A percentile compares a stretch with the other conserved stretches of the same genome.
These are phyloP conservation scores for Bassia scoparia DNA, from an alignment of 148 eudicot genomes.

Conservation along the genomic window DNA sequence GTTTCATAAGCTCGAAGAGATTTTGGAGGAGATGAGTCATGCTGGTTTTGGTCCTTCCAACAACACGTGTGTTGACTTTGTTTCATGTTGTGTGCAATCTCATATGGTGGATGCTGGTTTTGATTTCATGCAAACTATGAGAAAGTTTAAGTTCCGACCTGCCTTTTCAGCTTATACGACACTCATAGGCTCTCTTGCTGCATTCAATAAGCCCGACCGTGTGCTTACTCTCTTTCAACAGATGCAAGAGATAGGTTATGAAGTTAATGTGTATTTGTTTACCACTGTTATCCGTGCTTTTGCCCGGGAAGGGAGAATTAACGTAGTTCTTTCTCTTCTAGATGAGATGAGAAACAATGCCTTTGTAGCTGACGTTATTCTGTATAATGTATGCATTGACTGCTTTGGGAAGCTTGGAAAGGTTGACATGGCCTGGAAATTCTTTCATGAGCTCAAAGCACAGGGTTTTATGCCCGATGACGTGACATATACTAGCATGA, in stretches of 20 bases:
- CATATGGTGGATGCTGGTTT: slow-evolving; percentile 55
- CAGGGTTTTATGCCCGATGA: slow-evolving; percentile 83
- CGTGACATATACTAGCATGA: slow-evolving; percentile 90
- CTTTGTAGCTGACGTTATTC: slow-evolving; percentile 71
- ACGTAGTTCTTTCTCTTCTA: slow-evolving; percentile 78
- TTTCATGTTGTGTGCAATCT: slow-evolving; percentile 51
- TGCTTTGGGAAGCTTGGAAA: slow-evolving; percentile 93
- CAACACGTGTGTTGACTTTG: slow-evolving; percentile 60
- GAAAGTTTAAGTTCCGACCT: slow-evolving; percentile 83
- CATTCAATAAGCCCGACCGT: slow-evolving; percentile 56
- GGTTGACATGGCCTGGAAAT: slow-evolving; percentile 98
- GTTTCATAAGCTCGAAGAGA: slow-evolving; percentile 47
- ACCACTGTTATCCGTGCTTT: slow-evolving; percentile 78
- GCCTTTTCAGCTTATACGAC: slow-evolving; percentile 91
- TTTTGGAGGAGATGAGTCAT: slow-evolving; percentile 89
- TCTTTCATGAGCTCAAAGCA: slow-evolving; percentile 80
- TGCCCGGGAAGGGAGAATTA: slow-evolving; percentile 74
- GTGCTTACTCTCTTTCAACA: slow-evolving; percentile 74
- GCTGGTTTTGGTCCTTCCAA: slow-evolving; percentile 79
- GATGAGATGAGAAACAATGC: slow-evolving; percentile 83
- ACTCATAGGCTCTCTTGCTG: slow-evolving; percentile 73
- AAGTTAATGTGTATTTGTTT: slow-evolving; percentile 74
- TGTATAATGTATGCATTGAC: slow-evolving; percentile 89
- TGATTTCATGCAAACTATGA: slow-evolving; percentile 60
- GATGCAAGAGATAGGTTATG: slow-evolving; percentile 95